Percentiles rank a stretch among this genome's conserved stretches.
phyloP scores from a whole-genome alignment of 805 yeast species.

The Monosporozyma aerobia region DNA sequence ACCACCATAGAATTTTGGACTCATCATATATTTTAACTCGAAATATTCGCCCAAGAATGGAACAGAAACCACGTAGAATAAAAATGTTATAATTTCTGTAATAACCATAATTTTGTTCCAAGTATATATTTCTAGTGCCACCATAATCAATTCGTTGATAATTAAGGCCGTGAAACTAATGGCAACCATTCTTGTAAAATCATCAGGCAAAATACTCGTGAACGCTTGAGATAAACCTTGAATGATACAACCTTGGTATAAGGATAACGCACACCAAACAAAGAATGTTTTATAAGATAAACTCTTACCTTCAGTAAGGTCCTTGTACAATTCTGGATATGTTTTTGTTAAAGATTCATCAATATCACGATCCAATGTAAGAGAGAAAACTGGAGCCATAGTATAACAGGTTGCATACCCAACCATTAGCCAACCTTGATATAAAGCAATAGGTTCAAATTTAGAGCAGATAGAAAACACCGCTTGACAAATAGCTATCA shows the following conservation, averaged over 20 bases:
- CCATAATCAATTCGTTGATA: constrained; percentile 86
- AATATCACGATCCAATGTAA: constrained; percentile 86
- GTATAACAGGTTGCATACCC: constrained; percentile 97
- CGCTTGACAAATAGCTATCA: constrained; percentile 91
- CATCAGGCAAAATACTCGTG: constrained; percentile 45
- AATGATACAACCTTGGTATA: constrained; percentile 84
- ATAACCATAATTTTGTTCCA: constrained; percentile 77
- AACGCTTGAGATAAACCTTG: constrained; percentile 76
- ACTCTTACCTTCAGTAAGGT: constrained; percentile 79
- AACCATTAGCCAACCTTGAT: constrained; percentile 96
- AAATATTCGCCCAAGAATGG: constrained; percentile 88
- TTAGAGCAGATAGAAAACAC: constrained; percentile 77
- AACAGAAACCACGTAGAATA: constrained; percentile 58
- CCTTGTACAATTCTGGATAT: constrained; percentile 92
- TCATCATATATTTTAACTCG: constrained; percentile 53
- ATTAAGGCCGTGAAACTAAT: constrained; percentile 72
- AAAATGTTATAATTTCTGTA: constrained; percentile 61
- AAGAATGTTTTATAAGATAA: constrained; percentile 81
- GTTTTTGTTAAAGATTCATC: constrained; percentile 79
- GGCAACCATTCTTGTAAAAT: constrained; percentile 72
- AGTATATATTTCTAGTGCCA: constrained; percentile 81
- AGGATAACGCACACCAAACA: constrained; percentile 80
- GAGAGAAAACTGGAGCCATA: constrained; percentile 94
- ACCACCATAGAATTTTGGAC: constrained; percentile 62
- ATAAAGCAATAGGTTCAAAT: constrained; percentile 89